Evolutionary conservation across 179 eudicot species (phyloP).

Genomic region (Spinacia oleracea): DNA sequence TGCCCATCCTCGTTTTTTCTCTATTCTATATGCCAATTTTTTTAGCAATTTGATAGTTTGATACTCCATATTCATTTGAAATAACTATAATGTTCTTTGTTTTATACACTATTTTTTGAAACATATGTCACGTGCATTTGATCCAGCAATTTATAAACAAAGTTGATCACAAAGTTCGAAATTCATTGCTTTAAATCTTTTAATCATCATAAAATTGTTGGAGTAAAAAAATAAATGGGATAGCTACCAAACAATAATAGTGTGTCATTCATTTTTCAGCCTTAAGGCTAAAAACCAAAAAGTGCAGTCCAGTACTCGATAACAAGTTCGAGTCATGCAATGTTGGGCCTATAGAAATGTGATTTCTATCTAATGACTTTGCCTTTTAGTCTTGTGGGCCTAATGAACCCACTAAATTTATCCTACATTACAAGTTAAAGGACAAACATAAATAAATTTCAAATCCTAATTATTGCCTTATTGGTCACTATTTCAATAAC

Average conservation of each 20-base stretch:
- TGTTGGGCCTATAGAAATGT: constrained; percentile 17
- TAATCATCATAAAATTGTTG: neutral
- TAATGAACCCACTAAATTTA: neutral
- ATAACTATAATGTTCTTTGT: too few relatives aligned
- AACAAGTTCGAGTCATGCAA: neutral
- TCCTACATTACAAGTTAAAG: neutral
- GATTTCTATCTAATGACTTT: neutral
- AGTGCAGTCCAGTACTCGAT: neutral
- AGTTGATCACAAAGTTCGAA: too few relatives aligned
- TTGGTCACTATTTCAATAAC: neutral
- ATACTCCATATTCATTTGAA: too few relatives aligned
- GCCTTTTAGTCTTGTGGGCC: constrained; percentile 15
- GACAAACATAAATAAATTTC: neutral
- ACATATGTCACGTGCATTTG: too few relatives aligned
- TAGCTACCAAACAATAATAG: neutral
- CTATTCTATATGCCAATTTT: too few relatives aligned
- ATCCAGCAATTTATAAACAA: too few relatives aligned
- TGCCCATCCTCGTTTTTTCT: too few relatives aligned
- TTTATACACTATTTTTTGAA: too few relatives aligned
- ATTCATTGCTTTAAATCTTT: too few relatives aligned
- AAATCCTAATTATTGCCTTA: neutral
- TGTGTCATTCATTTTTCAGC: neutral
- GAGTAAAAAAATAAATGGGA: neutral
- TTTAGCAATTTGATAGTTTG: too few relatives aligned
- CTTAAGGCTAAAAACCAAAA: too few relatives aligned